A percentile compares a stretch with the other conserved stretches of the same genome.
Evolutionary conservation across 1,284 basidiomycete genomes (phyloP).

Genomic region (Cryptococcus hybrid): DNA sequence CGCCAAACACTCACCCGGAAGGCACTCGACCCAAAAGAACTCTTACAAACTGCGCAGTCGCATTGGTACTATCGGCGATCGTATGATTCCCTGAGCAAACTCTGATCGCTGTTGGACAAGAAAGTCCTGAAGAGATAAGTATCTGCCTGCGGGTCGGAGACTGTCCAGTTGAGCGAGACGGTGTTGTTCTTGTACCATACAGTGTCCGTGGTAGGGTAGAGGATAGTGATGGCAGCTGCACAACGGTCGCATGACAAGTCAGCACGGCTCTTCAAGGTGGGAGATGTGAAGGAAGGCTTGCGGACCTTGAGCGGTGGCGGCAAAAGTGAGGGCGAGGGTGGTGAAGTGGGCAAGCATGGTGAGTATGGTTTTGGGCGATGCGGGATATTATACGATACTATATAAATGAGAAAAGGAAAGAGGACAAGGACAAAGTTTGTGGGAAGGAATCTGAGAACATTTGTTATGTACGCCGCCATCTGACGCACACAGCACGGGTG

Average conservation of each 20-base stretch:
- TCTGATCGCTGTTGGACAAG: slow-evolving; percentile 31
- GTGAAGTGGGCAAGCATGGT: slow-evolving; percentile 15
- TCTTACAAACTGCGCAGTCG: slow-evolving; percentile 26
- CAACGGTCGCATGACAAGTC: neutral
- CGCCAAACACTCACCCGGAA: slow-evolving; percentile 14
- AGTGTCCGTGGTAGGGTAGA: slow-evolving; percentile 31
- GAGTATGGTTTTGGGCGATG: neutral
- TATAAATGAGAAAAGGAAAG: too few species aligned
- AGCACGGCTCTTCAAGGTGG: neutral
- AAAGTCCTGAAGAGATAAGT: slow-evolving; percentile 38
- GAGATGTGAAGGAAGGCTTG: neutral
- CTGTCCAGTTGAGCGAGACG: slow-evolving; percentile 45
- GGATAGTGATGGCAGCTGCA: slow-evolving; percentile 37
- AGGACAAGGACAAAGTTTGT: too few species aligned
- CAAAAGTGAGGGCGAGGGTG: slow-evolving; percentile 14
- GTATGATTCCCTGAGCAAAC: slow-evolving; percentile 31
- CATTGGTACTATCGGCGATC: slow-evolving; percentile 41
- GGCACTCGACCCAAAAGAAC: slow-evolving; percentile 30
- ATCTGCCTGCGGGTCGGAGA: slow-evolving; percentile 27
- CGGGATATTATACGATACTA: too few species aligned
- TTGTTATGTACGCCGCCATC: too few species aligned
- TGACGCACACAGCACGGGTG: too few species aligned
- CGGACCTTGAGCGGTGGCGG: slow-evolving; percentile 21
- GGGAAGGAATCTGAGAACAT: too few species aligned
- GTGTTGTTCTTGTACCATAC: slow-evolving; percentile 46